Evolutionary conservation across 352 stramenopile genomes (phyloP).

Genomic region (Globisporangium cylindrosporum): DNA sequence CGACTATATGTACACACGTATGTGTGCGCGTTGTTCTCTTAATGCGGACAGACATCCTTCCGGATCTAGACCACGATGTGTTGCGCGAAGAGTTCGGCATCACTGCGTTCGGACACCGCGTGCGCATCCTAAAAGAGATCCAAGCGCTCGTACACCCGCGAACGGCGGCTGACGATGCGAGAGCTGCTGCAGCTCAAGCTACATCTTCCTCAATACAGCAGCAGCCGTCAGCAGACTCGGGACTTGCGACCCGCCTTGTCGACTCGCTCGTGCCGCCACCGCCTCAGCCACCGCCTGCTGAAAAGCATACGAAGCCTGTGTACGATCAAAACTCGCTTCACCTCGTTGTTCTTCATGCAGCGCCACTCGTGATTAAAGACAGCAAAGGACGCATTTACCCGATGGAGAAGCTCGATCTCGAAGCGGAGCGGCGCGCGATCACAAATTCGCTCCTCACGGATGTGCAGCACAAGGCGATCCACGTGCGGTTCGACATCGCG

Average conservation of each 20-base stretch:
- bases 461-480: constrained; percentile 70
- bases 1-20: neutral
- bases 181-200: neutral
- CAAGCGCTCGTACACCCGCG: constrained; percentile 33
- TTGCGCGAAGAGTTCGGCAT: constrained; percentile 67
- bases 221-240: constrained; percentile 2
- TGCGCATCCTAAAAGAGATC: constrained; percentile 56
- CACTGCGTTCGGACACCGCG: constrained; percentile 53
- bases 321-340: constrained; percentile 54
- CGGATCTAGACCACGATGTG: constrained; percentile 58
- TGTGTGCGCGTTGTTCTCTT: neutral
- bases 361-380: constrained; percentile 78
- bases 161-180: neutral
- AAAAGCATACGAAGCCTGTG: neutral
- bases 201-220: neutral
- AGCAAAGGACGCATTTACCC: constrained; percentile 63
- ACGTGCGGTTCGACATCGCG: constrained; percentile 75
- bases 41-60: constrained; percentile 37
- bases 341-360: constrained; percentile 79
- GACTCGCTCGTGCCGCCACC: neutral
- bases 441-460: constrained; percentile 66
- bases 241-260: constrained; percentile 1
- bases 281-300: constrained; percentile 10
- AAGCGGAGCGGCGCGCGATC: constrained; percentile 69
- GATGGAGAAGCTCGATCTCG: constrained; percentile 84